These are phyloP conservation scores for Geotrichum histeridarum DNA, from an alignment of 1,139 yeast species.

Conservation along the genomic window DNA sequence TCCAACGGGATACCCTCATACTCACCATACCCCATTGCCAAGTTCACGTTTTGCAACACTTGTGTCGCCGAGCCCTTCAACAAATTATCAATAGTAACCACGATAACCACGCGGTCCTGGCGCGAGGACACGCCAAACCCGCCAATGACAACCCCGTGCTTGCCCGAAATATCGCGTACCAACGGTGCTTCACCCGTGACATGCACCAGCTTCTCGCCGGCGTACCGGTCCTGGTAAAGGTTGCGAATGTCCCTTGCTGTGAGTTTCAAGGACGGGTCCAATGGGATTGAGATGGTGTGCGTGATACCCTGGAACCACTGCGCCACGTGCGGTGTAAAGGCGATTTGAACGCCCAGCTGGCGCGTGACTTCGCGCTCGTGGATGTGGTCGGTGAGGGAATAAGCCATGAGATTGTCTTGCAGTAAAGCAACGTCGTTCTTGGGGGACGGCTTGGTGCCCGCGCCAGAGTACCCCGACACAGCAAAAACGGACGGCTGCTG, in stretches of 20 bases:
- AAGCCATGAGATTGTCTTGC: slow-evolving; percentile 81
- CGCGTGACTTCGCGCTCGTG: slow-evolving; percentile 88
- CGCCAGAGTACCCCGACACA: slow-evolving; percentile 96
- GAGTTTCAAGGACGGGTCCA: slow-evolving; percentile 51
- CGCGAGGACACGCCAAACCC: slow-evolving; percentile 89
- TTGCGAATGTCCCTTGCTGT: slow-evolving; percentile 78
- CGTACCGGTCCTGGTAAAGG: slow-evolving; percentile 81
- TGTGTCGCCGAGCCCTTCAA: slow-evolving; percentile 98
- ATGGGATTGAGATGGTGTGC: slow-evolving; percentile 84
- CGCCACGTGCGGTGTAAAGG: slow-evolving; percentile 95
- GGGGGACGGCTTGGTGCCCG: slow-evolving; percentile 97
- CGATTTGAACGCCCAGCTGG: slow-evolving; percentile 72
- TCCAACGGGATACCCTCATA: slow-evolving; percentile 79
- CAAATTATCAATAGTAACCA: slow-evolving; percentile 90
- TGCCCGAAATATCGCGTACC: slow-evolving; percentile 84
- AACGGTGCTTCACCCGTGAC: slow-evolving; percentile 87
- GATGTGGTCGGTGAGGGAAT: slow-evolving; percentile 90
- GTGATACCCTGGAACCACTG: slow-evolving; percentile 99
- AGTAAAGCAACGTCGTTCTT: slow-evolving; percentile 77
- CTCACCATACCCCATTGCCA: slow-evolving; percentile 84
- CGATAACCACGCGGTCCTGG: slow-evolving; percentile 84
- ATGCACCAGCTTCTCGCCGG: slow-evolving; percentile 77
- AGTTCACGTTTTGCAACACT: slow-evolving; percentile 89
- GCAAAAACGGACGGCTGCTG: slow-evolving; percentile 84
- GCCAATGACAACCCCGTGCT: slow-evolving; percentile 91